Base-by-base conservation (phyloP, 352 stramenopile species). In the Phytophthora ramorum region DNA sequence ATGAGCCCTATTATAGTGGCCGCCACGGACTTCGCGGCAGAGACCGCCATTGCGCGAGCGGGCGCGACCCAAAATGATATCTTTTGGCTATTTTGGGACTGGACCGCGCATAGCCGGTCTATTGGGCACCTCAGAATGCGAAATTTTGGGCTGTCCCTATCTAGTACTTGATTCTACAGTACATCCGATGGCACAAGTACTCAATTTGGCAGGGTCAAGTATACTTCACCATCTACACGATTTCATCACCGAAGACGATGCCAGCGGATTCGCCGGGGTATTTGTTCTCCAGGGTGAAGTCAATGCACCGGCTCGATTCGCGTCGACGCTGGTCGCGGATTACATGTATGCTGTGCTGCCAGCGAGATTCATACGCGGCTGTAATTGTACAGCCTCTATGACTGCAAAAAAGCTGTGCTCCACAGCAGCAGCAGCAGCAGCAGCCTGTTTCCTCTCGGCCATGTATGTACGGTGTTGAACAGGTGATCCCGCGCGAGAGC, bases 111-210 rank as follows among this genome's bases (percentile, higher is more conserved):
- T 5, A 19, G 53, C 14, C 40, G 19, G 53, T 12, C 17, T 10
- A 17, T 58, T 53, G 38, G 62, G 54, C 40, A 55, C 43, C 45
- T 43, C 32, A 26, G 12, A 16, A 37, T 58, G 45, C 37, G 40
- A 63, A 63, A 69, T 69, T 56, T 70, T 65, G 54, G 61, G 53
- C 61, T 57, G 13, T 61, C 50, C 5, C 24, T 28, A 28, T 5
- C 5, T 28, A 6, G 24, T 28, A 28, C 24, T 5, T 28, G 24
- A 28, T 28, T 28, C 24, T 28, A 5, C 24, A 28, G 24, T 28
- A 9, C 32, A 37, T 37, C 10, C 9, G 7, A 13, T 22, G 14
- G 22, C 4, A 53, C 60, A 43, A 41, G 60, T 48, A 22, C 37
- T 47, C 48, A 35, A 34, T 57, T 28, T 28, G 2, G 24, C n/a